These are phyloP conservation scores for Thinopyrum elongatum DNA, from an alignment of 176 grass and related monocot species.

Conservation along the genomic window DNA sequence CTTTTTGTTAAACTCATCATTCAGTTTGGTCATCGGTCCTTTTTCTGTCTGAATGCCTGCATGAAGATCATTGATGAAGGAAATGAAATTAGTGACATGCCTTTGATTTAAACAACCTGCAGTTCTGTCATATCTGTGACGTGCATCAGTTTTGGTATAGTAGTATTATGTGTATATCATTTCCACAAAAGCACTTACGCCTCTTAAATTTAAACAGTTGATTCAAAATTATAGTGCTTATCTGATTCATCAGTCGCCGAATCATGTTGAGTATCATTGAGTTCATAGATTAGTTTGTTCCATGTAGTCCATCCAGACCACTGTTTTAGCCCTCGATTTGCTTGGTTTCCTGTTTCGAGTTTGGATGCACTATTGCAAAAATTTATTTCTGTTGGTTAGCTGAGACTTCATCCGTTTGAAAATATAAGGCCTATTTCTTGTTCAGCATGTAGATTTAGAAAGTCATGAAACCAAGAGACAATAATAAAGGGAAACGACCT, in stretches of 20 bases:
- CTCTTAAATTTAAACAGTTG: not conserved
- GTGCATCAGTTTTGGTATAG: not conserved
- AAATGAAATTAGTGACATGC: not conserved
- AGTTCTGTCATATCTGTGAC: not conserved
- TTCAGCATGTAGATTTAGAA: not conserved
- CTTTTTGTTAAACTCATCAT: not conserved
- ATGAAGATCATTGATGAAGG: not conserved
- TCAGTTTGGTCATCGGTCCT: not conserved
- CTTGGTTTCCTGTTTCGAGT: not conserved
- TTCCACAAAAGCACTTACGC: not conserved
- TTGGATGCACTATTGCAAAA: not conserved
- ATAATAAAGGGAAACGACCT: not conserved
- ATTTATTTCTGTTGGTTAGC: not conserved
- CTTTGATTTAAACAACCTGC: not conserved
- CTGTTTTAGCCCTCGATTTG: constrained; percentile 4
- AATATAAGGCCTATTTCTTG: not conserved
- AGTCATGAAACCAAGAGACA: not conserved
- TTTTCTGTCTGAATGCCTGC: not conserved
- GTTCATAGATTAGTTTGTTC: not conserved
- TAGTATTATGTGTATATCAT: not conserved
- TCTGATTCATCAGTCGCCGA: not conserved
- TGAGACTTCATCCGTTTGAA: not conserved
- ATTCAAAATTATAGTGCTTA: not conserved
- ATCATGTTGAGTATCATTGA: not conserved
- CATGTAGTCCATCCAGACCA: not conserved